These are phyloP conservation scores for Vaccinium corymbosum DNA, from an alignment of 148 eudicot species.

Conservation along the genomic window DNA sequence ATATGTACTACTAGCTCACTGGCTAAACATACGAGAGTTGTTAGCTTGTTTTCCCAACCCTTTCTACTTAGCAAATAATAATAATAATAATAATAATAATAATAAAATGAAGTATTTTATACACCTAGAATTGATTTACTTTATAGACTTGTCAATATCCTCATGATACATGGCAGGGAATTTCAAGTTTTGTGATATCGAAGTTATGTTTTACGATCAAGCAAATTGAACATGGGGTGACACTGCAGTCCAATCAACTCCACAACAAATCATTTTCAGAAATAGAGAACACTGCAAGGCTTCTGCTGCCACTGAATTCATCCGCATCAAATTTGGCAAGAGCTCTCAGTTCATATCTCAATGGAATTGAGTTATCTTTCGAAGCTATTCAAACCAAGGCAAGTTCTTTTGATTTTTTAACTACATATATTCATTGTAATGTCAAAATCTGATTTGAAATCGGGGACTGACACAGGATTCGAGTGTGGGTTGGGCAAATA, in stretches of 20 bases:
- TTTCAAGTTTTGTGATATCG: not conserved
- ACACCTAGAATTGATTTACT: too few species aligned
- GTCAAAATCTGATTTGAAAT: too few species aligned
- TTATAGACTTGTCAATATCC: too few species aligned
- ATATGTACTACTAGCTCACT: too few species aligned
- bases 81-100: too few species aligned
- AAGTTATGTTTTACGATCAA: not conserved
- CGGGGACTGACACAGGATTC: too few species aligned
- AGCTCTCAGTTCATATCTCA: not conserved
- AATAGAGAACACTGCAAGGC: not conserved
- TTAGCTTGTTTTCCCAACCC: too few species aligned
- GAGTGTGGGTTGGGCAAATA: too few species aligned
- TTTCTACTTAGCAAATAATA: too few species aligned
- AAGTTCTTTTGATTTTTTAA: not conserved
- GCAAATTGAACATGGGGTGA: not conserved
- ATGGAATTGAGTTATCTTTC: not conserved
- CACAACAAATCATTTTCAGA: not conserved
- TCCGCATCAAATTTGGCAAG: conserved; percentile 5
- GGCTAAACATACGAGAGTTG: too few species aligned
- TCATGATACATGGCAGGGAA: not conserved
- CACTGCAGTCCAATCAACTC: not conserved
- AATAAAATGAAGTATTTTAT: not conserved
- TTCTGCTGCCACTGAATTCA: not conserved
- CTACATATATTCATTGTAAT: too few species aligned
- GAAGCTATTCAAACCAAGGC: conserved; percentile 1